Evolutionary conservation across 2,329 filamentous ascomycete genomes (phyloP).

Genomic region (Diaporthe citri): DNA sequence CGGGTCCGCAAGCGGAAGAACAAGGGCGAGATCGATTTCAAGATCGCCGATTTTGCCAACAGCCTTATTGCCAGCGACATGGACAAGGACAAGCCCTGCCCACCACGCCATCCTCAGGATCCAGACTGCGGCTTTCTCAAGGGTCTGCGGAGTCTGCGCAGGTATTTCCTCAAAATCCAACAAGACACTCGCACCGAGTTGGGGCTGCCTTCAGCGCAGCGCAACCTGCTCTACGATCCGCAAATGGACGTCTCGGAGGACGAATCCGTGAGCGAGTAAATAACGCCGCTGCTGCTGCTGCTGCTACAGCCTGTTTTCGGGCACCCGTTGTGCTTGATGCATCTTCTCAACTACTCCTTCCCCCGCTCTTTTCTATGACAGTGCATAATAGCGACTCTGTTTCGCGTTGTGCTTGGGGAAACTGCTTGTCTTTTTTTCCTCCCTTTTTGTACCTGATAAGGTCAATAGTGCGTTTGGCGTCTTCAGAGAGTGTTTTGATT

Average conservation of each 20-base stretch:
- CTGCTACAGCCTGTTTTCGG: not conserved
- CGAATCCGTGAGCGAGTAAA: slow-evolving; percentile 50
- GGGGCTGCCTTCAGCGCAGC: slow-evolving; percentile 52
- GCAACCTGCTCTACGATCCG: slow-evolving; percentile 39
- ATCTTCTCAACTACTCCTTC: not conserved
- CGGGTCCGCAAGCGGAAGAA: slow-evolving; percentile 60
- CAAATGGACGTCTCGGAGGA: slow-evolving; percentile 44
- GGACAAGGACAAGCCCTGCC: slow-evolving; percentile 74
- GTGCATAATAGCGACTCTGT: not conserved
- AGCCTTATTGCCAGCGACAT: slow-evolving; percentile 91
- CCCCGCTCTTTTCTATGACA: not conserved
- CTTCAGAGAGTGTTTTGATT: slow-evolving; percentile 18
- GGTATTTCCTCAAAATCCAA: slow-evolving; percentile 91
- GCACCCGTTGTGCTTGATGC: not conserved
- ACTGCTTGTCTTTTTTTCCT: not conserved
- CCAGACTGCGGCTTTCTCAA: slow-evolving; percentile 92
- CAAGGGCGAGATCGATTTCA: slow-evolving; percentile 82
- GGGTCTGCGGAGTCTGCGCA: slow-evolving; percentile 81
- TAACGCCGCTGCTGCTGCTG: not conserved
- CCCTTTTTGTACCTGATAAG: slow-evolving; percentile 16
- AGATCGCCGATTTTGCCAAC: slow-evolving; percentile 98
- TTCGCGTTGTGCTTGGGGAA: not conserved
- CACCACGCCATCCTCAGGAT: slow-evolving; percentile 82
- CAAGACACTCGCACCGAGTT: slow-evolving; percentile 75
- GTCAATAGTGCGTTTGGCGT: slow-evolving; percentile 32